Evolutionary conservation across 257 asterid genomes (phyloP), one percentile per base, ranked within the genome.

Genomic region (Jasminum sambac): DNA sequence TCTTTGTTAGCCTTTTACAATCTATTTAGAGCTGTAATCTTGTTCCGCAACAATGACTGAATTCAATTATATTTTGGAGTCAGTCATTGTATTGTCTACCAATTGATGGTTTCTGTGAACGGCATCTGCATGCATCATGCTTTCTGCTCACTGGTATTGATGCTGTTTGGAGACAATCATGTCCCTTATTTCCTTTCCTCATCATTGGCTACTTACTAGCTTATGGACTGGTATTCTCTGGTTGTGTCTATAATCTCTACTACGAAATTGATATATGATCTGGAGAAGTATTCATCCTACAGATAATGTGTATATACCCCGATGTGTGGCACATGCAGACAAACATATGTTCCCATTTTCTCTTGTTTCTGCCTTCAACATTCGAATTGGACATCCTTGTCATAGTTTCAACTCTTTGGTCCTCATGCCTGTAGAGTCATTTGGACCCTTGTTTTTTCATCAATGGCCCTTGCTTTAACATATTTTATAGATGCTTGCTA

Each of bases 231-330:
- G 41, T 34, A 14, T 5, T 21, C 5, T 25, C 11, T 23, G 10
- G 37, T 17, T 66, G 9, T 8, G 52, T 34, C 11, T 40, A n/a
- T 21, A 12, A 68, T 37, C 36, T 36, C 46, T 23, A 25, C 26
- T 73, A 9, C 3, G 4, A 65, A 11, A 30, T 62, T 42, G 0
- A 13, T 14, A 17, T 62, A 62, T 17, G 11, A 58, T 16, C 6
- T 69, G 65, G 13, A 23, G 26, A 8, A 30, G 26, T 26, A 58
- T 50, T 80, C 63, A 48, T 64, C 69, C 25, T 64, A 64, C 39
- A n/a, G 6, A 55, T 63, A 14, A 64, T 40, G 3, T 64, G 48
- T 10, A 26, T 48, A 16, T 48, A 21, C 8, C 23, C 8, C 0
- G 7, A 3, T 6, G n/a, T 14, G 24, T 2, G 17, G 61, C 8